Percentiles rank a stretch among this genome's conserved stretches.
Conservation (phyloP, 345 rosid species). For the Limnanthes douglasii region DNA sequence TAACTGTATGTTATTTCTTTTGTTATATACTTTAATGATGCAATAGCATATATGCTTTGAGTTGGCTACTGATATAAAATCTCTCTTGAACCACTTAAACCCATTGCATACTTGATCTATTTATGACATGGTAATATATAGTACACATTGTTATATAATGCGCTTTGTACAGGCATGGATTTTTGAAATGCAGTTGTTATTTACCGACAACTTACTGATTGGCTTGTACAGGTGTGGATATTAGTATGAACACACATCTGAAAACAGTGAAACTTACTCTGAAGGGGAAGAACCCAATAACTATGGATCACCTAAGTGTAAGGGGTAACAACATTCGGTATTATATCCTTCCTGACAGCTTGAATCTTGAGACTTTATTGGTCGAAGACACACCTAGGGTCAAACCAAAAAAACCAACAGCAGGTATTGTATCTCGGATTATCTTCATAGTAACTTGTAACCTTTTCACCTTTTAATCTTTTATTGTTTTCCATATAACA, state of each 20-base stretch:
- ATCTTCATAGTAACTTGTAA: not conserved
- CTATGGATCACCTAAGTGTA: constrained; percentile 81
- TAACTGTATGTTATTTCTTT: no score
- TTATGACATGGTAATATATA: no score
- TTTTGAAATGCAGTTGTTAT: no score
- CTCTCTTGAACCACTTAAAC: no score
- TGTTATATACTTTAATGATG: no score
- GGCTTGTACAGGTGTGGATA: constrained; percentile 63
- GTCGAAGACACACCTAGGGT: constrained; percentile 93
- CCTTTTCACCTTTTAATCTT: not conserved
- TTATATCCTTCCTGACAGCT: constrained; percentile 97
- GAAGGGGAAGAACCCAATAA: constrained; percentile 87
- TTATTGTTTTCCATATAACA: constrained; percentile 14
- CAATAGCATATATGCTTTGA: no score
- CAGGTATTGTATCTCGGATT: constrained; percentile 47
- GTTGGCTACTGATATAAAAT: no score
- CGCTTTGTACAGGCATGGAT: no score
- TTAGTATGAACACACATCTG: constrained; percentile 97
- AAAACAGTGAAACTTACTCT: constrained; percentile 83
- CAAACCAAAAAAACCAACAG: constrained; percentile 92
- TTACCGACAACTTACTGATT: constrained; percentile 3
- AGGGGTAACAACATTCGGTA: constrained; percentile 95
- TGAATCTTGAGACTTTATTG: constrained; percentile 92
- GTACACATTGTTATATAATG: no score
- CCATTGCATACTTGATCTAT: no score